Evolutionary conservation across 1,284 basidiomycete genomes (phyloP).

Genomic region (Tausonia pullulans): DNA sequence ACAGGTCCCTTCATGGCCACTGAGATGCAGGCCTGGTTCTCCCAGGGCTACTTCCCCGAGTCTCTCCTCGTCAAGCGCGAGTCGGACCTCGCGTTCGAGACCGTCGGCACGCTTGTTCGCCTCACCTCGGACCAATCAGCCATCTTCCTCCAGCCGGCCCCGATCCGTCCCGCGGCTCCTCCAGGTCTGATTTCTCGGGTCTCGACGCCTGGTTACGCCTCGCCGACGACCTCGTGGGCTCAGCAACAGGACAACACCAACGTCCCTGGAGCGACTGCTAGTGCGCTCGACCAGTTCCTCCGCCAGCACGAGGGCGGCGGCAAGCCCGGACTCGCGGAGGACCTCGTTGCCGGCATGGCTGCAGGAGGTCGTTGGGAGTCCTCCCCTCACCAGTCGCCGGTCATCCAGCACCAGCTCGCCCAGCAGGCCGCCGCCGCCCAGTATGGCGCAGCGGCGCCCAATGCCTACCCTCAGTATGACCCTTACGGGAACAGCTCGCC

Average conservation of each 20-base stretch:
- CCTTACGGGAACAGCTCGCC: background rate
- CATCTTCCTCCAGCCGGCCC: constrained; percentile 27
- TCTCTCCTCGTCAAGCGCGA: constrained; percentile 73
- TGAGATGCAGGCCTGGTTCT: constrained; percentile 93
- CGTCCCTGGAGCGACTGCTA: background rate
- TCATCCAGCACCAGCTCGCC: constrained; percentile 7
- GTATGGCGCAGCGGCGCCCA: too few species aligned
- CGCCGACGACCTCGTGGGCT: constrained; percentile 14
- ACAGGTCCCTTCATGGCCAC: constrained; percentile 80
- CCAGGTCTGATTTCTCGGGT: constrained; percentile 28
- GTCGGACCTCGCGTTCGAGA: constrained; percentile 31
- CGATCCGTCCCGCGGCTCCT: constrained; percentile 29
- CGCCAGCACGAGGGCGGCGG: background rate
- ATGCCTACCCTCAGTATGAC: too few species aligned
- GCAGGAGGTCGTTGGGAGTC: background rate
- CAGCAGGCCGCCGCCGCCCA: background rate
- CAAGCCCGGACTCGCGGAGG: too few species aligned
- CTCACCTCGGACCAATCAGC: constrained; percentile 32
- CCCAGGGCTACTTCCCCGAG: constrained; percentile 79
- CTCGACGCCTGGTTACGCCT: constrained; percentile 21
- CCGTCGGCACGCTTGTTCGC: constrained; percentile 22
- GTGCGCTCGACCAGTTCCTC: constrained; percentile 11
- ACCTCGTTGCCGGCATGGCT: too few species aligned
- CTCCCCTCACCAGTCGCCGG: constrained; percentile 7
- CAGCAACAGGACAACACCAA: constrained; percentile 3